These are phyloP conservation scores for Suillus spraguei DNA, from an alignment of 768 basidiomycete genomes.

Conservation along the genomic window DNA sequence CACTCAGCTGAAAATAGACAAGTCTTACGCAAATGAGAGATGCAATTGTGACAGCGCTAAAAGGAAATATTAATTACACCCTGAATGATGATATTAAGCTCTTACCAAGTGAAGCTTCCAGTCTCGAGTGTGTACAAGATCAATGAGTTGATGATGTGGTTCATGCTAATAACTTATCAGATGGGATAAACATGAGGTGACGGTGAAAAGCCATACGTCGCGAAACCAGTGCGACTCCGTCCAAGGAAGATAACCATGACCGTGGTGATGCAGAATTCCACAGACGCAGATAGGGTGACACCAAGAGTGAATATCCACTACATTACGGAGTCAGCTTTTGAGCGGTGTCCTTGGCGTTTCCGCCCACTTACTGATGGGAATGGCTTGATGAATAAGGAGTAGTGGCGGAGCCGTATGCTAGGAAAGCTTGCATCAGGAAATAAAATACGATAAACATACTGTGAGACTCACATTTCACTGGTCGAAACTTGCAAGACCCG, in stretches of 20 bases:
- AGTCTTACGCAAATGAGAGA: conserved; percentile 33
- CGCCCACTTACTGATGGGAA: conserved; percentile 29
- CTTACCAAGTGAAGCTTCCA: conserved; percentile 49
- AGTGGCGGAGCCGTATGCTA: conserved; percentile 31
- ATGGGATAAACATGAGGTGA: not conserved
- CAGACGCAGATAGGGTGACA: conserved; percentile 35
- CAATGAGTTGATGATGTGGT: conserved; percentile 49
- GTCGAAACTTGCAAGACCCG: conserved; percentile 27
- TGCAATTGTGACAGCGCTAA: conserved; percentile 34
- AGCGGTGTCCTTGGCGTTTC: not conserved
- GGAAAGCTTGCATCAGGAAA: not conserved
- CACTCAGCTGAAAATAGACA: not conserved
- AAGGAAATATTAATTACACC: not conserved
- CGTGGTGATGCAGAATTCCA: conserved; percentile 34
- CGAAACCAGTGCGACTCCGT: conserved; percentile 34
- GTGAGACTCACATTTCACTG: conserved; percentile 30
- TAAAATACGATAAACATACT: not conserved
- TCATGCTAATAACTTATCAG: conserved; percentile 36
- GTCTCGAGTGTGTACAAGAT: conserved; percentile 57
- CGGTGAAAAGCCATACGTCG: conserved; percentile 19
- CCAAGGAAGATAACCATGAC: conserved; percentile 36
- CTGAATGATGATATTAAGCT: too few species aligned
- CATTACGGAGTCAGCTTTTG: not conserved
- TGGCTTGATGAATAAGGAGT: conserved; percentile 32
- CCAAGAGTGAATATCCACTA: conserved; percentile 36